Percentiles rank a stretch among this genome's conserved stretches.
phyloP scores from a whole-genome alignment of 2,329 filamentous ascomycete species.

The Xylariaceae sp. region DNA sequence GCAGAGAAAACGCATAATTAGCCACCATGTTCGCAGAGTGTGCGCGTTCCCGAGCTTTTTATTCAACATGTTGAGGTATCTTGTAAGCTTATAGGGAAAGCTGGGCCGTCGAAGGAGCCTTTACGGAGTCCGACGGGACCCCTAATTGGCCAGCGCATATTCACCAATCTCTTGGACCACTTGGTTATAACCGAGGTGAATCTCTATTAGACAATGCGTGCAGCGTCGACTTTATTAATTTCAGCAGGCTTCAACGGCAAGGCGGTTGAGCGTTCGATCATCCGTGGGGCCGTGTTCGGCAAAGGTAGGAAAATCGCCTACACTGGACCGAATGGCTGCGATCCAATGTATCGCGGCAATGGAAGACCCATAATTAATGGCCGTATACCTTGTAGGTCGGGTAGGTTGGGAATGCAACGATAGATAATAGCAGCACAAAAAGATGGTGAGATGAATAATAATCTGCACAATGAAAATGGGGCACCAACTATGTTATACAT shows the following conservation, averaged over 20 bases:
- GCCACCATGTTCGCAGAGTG: conserved; percentile 17
- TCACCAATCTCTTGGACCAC: conserved; percentile 15
- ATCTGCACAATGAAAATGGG: conserved; percentile 15
- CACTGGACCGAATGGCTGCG: conserved; percentile 1
- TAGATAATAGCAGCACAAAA: conserved; percentile 5
- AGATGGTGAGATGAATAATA: conserved; percentile 9
- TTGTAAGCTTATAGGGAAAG: conserved; percentile 24
- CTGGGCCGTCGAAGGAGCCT: conserved; percentile 22
- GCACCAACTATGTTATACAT: conserved; percentile 19
- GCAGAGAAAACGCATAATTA: conserved; percentile 21
- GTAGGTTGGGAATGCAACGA: conserved; percentile 9
- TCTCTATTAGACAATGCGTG: conserved; percentile 10
- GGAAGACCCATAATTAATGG: conserved; percentile 14
- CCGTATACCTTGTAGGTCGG: too few relatives aligned
- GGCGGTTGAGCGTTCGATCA: conserved; percentile 20
- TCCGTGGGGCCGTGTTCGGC: conserved; percentile 30
- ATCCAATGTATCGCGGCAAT: conserved; percentile 19
- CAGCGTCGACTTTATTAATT: conserved; percentile 22
- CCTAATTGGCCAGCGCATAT: conserved; percentile 23
- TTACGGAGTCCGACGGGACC: conserved; percentile 15
- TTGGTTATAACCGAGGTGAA: conserved; percentile 20
- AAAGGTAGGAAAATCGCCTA: conserved; percentile 26
- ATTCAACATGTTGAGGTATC: conserved; percentile 26
- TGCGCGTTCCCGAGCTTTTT: conserved; percentile 10
- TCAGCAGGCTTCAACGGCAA: conserved; percentile 20